Evolutionary conservation across 2,329 filamentous ascomycete species (phyloP).

Genomic region (Dothiorella sarmentorum): DNA sequence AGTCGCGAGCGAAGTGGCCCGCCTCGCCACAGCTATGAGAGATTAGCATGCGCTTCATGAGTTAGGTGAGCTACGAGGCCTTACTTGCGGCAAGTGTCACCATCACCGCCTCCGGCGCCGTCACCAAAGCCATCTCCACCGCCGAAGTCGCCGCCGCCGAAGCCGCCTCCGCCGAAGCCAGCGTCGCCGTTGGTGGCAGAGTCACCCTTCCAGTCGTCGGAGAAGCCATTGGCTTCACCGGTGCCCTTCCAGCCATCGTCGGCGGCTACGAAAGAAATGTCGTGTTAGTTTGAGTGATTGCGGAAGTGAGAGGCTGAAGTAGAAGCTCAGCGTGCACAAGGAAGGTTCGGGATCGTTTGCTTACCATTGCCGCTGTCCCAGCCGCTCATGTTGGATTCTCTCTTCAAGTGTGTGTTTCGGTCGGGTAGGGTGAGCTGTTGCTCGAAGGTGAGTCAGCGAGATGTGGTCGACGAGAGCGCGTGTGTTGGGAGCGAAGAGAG

Average conservation of each 20-base stretch:
- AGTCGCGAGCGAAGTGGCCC: conserved; percentile 49
- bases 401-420: no score
- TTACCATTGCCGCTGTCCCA: conserved; percentile 7
- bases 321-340: background rate
- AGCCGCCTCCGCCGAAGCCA: background rate
- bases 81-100: conserved; percentile 18
- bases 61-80: background rate
- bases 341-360: background rate
- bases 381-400: background rate
- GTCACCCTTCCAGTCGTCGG: background rate
- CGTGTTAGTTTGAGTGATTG: background rate
- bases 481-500: background rate
- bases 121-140: background rate
- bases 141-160: conserved; percentile 5
- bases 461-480: background rate
- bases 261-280: background rate
- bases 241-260: background rate
- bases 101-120: background rate
- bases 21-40: conserved; percentile 39
- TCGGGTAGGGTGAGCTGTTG: background rate
- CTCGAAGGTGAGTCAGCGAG: background rate
- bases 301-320: background rate
- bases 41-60: conserved; percentile 26
- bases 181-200: background rate
- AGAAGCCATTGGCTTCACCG: background rate